phyloP scores from a whole-genome alignment of 768 basidiomycete genomes.

The Leccinum sublutescens region DNA sequence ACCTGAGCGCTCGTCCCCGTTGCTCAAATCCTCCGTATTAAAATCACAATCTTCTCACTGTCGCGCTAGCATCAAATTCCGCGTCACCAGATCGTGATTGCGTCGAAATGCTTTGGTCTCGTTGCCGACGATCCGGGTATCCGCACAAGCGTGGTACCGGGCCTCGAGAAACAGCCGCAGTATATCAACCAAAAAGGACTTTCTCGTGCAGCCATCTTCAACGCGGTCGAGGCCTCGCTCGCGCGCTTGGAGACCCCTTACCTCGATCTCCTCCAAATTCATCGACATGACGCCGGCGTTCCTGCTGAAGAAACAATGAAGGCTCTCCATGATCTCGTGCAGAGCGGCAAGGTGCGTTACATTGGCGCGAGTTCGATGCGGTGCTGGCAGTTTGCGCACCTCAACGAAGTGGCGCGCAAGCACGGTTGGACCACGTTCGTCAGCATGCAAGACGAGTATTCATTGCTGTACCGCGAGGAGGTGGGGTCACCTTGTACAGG shows the following conservation, averaged over 20 bases:
- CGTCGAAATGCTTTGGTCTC: conserved; percentile 27
- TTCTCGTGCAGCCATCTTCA: conserved; percentile 39
- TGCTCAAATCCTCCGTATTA: neutral
- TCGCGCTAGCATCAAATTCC: conserved; percentile 31
- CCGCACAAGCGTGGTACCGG: neutral
- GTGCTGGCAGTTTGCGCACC: conserved; percentile 41
- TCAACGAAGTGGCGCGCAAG: conserved; percentile 43
- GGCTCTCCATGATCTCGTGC: conserved; percentile 48
- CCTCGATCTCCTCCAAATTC: conserved; percentile 45
- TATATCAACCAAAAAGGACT: conserved; percentile 36
- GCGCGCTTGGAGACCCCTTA: conserved; percentile 36
- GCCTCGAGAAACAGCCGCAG: conserved; percentile 3
- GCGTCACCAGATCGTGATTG: conserved; percentile 32
- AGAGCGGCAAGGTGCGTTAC: conserved; percentile 50
- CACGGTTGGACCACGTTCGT: conserved; percentile 54
- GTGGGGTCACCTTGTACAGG: conserved; percentile 19
- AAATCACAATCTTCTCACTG: neutral
- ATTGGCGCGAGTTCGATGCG: conserved; percentile 49
- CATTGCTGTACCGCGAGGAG: conserved; percentile 53
- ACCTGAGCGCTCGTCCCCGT: neutral
- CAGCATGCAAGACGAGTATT: conserved; percentile 55
- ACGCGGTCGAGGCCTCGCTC: conserved; percentile 38
- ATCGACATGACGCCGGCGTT: conserved; percentile 38
- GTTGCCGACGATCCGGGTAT: conserved; percentile 10
- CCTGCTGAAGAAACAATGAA: conserved; percentile 48